These are phyloP conservation scores for Blastobotrys aristatus DNA, from an alignment of 1,139 yeast species.

Conservation along the genomic window DNA sequence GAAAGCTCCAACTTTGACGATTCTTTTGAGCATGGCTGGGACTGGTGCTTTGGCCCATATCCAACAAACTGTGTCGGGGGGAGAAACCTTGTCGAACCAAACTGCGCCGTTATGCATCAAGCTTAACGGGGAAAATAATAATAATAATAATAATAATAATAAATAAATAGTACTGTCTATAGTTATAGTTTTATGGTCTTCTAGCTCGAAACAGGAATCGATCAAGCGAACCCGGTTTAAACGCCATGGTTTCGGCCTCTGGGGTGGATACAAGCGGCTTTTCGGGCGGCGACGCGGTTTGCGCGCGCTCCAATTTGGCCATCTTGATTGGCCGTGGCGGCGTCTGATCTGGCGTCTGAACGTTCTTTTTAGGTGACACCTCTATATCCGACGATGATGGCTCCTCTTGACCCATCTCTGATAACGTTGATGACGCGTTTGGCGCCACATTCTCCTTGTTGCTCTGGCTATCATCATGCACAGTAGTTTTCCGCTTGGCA, in stretches of 20 bases:
- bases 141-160: background rate
- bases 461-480: background rate
- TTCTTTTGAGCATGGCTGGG: too few species aligned
- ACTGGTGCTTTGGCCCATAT: too few species aligned
- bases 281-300: background rate
- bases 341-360: background rate
- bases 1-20: too few species aligned
- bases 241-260: constrained; percentile 1
- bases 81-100: too few species aligned
- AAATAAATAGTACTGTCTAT: background rate
- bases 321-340: background rate
- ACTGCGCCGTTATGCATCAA: too few species aligned
- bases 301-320: background rate
- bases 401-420: background rate
- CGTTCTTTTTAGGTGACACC: background rate
- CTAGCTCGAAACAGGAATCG: constrained; percentile 3
- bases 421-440: background rate
- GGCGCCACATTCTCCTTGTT: constrained; percentile 9
- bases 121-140: background rate
- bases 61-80: too few species aligned
- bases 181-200: background rate
- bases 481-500: background rate
- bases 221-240: constrained; percentile 10
- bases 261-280: background rate
- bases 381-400: background rate